Percentiles rank a stretch among this genome's conserved stretches.
Conservation (phyloP, 2,329 filamentous ascomycete species). For the Trichoderma asperellum region DNA sequence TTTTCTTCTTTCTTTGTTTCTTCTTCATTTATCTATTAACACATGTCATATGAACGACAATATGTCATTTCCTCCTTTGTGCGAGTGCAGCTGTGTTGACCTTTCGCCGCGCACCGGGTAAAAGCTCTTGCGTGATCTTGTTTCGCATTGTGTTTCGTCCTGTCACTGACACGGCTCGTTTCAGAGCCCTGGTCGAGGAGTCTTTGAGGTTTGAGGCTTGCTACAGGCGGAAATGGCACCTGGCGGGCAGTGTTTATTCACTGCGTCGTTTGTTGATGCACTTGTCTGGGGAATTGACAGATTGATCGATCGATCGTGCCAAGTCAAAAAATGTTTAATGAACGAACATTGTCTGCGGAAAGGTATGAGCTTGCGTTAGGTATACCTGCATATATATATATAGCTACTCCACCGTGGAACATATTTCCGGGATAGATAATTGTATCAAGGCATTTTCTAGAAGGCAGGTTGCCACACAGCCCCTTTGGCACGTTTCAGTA, state of each 20-base stretch:
- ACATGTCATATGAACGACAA: not conserved
- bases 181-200: conserved; percentile 12
- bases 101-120: not conserved
- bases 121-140: conserved; percentile 1
- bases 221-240: not conserved
- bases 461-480: not conserved
- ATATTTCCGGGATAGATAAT: not conserved
- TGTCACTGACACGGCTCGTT: conserved; percentile 18
- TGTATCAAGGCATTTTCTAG: not conserved
- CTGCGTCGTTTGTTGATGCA: not conserved
- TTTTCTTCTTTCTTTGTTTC: not conserved
- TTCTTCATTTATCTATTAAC: not conserved
- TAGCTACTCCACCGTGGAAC: not conserved
- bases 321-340: not conserved
- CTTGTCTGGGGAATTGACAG: not conserved
- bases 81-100: not conserved
- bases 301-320: not conserved
- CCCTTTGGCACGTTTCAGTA: conserved; percentile 34
- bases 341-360: not conserved
- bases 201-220: not conserved
- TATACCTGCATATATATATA: not conserved
- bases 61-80: not conserved
- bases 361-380: not conserved
- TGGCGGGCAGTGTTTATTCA: not conserved
- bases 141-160: conserved; percentile 23